Evolutionary conservation across 2,329 filamentous ascomycete species (phyloP).

Genomic region (Xylaria sp.): DNA sequence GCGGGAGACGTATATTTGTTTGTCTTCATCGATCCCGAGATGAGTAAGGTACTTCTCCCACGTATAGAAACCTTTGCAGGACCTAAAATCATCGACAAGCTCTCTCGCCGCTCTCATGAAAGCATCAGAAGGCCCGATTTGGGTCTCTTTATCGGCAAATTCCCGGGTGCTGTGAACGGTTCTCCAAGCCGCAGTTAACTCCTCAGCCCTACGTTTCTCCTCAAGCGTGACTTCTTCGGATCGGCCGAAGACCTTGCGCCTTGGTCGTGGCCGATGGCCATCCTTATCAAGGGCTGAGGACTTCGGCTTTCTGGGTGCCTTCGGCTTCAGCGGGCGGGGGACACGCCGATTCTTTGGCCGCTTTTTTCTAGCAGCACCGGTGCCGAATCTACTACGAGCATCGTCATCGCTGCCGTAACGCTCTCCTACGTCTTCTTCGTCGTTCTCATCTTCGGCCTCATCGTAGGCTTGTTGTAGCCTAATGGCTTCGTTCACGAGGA

Average conservation of each 20-base stretch:
- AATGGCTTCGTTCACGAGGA: constrained; percentile 80
- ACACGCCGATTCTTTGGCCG: constrained; percentile 38
- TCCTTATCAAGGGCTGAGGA: constrained; percentile 32
- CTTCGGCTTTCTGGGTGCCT: constrained; percentile 35
- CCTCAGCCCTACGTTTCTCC: constrained; percentile 49
- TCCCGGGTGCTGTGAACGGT: constrained; percentile 52
- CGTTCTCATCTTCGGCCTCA: constrained; percentile 44
- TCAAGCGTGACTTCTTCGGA: constrained; percentile 48
- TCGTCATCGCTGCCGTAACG: constrained; percentile 37
- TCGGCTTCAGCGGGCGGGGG: constrained; percentile 40
- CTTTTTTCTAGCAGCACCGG: constrained; percentile 18
- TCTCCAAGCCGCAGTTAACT: constrained; percentile 52
- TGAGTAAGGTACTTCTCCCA: constrained; percentile 74
- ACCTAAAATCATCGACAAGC: constrained; percentile 72
- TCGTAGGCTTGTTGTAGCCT: constrained; percentile 66
- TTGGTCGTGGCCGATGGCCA: constrained; percentile 40
- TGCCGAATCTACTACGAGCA: constrained; percentile 11
- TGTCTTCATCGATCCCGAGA: constrained; percentile 58
- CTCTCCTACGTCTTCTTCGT: constrained; percentile 49
- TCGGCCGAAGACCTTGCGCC: constrained; percentile 49
- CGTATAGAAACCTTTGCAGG: constrained; percentile 71
- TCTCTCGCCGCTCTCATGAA: constrained; percentile 71
- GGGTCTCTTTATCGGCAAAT: constrained; percentile 45
- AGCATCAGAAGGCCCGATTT: constrained; percentile 54
- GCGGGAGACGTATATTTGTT: constrained; percentile 45